Conservation (phyloP, 768 basidiomycete species). For the Roridomyces roridus region DNA sequence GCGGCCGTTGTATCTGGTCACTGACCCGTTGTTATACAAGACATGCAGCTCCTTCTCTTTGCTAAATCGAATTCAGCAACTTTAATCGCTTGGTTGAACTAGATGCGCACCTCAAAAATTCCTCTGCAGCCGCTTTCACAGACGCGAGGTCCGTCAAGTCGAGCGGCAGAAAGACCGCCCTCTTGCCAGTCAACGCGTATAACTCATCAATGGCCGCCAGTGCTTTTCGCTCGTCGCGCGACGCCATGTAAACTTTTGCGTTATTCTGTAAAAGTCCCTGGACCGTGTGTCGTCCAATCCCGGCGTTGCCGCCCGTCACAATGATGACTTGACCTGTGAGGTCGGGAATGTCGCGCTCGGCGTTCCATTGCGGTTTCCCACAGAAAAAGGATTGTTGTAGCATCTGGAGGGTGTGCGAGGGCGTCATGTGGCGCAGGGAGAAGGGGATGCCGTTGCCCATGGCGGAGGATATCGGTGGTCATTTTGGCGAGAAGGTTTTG, state of each 20-base stretch:
- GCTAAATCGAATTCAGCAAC: background rate
- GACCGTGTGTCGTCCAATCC: conserved; percentile 23
- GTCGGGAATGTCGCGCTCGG: conserved; percentile 25
- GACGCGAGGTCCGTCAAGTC: conserved; percentile 42
- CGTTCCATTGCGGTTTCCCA: conserved; percentile 18
- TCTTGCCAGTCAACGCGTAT: conserved; percentile 39
- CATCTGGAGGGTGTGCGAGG: background rate
- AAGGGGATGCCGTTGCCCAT: conserved; percentile 17
- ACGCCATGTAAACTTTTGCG: conserved; percentile 48
- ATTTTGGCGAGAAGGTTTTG: no score
- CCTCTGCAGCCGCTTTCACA: conserved; percentile 38
- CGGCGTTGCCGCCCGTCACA: conserved; percentile 27
- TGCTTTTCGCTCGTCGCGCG: conserved; percentile 37
- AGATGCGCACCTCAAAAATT: conserved; percentile 34
- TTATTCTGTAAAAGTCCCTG: conserved; percentile 36
- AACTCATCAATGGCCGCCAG: conserved; percentile 39
- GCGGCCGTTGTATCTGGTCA: background rate
- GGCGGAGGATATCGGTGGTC: background rate
- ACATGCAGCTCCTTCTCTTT: conserved; percentile 15
- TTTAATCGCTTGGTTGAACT: background rate
- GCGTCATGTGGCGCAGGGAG: conserved; percentile 17
- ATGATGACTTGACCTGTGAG: conserved; percentile 25
- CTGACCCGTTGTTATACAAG: conserved; percentile 17
- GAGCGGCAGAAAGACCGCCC: conserved; percentile 38
- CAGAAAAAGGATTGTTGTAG: conserved; percentile 19